Evolutionary conservation across 1,284 basidiomycete genomes (phyloP).

Genomic region (Ceratobasidium sp.): DNA sequence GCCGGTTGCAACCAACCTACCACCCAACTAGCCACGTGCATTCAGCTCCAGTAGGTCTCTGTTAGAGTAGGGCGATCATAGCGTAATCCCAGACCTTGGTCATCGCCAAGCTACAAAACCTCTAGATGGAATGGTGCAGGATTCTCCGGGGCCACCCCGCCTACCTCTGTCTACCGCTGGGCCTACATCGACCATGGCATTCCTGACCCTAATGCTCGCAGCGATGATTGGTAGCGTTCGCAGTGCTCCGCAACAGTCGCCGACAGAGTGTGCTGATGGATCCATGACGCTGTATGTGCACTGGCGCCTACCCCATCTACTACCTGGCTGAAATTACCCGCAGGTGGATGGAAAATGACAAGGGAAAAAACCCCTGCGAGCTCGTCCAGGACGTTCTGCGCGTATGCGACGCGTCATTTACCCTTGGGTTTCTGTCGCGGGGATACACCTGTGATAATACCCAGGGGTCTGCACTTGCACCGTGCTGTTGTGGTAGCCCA

Average conservation of each 20-base stretch:
- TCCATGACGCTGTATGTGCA: constrained; percentile 30
- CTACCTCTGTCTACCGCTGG: not conserved
- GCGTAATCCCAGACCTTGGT: not conserved
- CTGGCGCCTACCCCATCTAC: not conserved
- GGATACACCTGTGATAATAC: constrained; percentile 25
- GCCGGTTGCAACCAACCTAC: not conserved
- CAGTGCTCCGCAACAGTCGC: not conserved
- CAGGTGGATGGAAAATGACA: constrained; percentile 35
- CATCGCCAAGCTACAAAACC: constrained; percentile 8
- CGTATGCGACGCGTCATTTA: constrained; percentile 14
- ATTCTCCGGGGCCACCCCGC: not conserved
- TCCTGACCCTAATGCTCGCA: not conserved
- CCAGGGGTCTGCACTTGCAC: constrained; percentile 10
- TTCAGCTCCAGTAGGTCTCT: not conserved
- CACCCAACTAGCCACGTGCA: not conserved
- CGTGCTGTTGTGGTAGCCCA: constrained; percentile 39
- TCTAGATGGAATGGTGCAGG: not conserved
- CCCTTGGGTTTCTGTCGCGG: constrained; percentile 20
- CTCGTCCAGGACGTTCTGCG: constrained; percentile 33
- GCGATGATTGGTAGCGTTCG: not conserved
- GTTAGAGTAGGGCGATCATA: not conserved
- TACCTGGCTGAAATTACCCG: not conserved
- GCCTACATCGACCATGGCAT: not conserved
- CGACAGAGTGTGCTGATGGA: constrained; percentile 33
- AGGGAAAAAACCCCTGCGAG: constrained; percentile 28